Base-by-base conservation (phyloP, 1,139 yeast genomes). In the Magnusiomyces ingens region DNA sequence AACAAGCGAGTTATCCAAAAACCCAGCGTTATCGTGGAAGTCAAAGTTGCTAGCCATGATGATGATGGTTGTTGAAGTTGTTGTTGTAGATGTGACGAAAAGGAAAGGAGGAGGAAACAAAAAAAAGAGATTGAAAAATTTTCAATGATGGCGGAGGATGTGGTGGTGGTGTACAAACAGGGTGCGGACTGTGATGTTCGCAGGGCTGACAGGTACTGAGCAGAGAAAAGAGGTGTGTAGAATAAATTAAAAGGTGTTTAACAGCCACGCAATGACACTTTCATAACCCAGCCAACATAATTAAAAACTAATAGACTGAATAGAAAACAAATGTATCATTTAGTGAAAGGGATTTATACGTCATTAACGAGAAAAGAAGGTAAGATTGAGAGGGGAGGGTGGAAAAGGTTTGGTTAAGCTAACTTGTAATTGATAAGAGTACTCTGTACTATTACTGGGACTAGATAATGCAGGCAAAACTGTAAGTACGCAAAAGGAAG, bases 401-500 rank as follows among this genome's bases (percentile, higher is more conserved):
- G 26, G 18, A 42, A 13, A n/a, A 13, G 3, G 4, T 5, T 42
- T 42, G 3, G 22, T 4, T 42, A 22, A n/a, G 12, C n/a, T 21
- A 22, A 10, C 8, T 12, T 3, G 12, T n/a, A 15, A 15, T 15
- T 19, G 19, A 32, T 10, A 47, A 73, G 88, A 83, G 66, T 84
- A 84, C 64, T 80, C 88, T 1, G 80, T 93, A 3, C 75, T 93
- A 45, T 86, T 93, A 43, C 74, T 93, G 35, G 99, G 99, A 17
- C 77, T 93, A 48, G 98, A 93, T 69, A 90, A 91, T 73, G 96
- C 98, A 0, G 99, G 99, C 2, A 93, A 93, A 67, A 91, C 98
- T 17, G 70, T 67, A 55, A 45, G 66, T 60, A 15, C 2, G 21
- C 19, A 18, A 41, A 19, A 19, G 18, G 32, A 37, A 3, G 5